Base-by-base conservation (phyloP, 208 protist species). In the Trypanosoma platydactyli region DNA sequence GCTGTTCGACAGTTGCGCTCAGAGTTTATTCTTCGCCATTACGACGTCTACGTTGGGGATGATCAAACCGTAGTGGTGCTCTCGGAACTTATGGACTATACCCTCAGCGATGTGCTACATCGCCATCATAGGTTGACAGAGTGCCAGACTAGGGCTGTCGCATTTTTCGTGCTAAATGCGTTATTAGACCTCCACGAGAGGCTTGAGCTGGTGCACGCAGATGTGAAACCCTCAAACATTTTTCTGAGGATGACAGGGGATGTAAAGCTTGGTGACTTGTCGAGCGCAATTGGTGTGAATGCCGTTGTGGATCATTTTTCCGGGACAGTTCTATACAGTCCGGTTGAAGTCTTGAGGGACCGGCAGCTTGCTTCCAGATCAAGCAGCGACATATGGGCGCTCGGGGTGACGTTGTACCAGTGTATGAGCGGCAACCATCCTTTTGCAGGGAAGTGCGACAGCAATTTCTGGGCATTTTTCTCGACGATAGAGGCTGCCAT, bases 201-300 rank as follows among this genome's bases (percentile, higher is more conserved):
- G 33, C 64, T 64, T 20, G 41, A 42, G 5, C 56, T 79, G 53
- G 71, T 83, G 13, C 86, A 92, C 64, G 83, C 73, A 15, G 86
- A 92, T 60, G 59, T 92, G 25, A 86, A 71, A 46, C 72, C 77
- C 15, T 40, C 74, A 18, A 92, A 92, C 57, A 57, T 92, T 51
- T 68, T 92, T 15, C 46, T 83, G 5, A 20, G 49, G 5, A 5
- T 27, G 1, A 20, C 52, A 13, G 71, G 62, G 45, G 68, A 58
- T 7, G 25, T 73, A 20, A 62, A 59, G 25, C 44, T 73, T 42
- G 68, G 59, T n/a, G 68, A 73, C 44, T 54, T 73, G 3, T 54
- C 52, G 15, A 53, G 50, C 40, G 68, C 59, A 16, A 35, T 60
- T 35, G 38, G 18, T 29, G 48, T 65, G 20, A 24, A 46, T 35